Conservation (phyloP, 805 yeast genomes). For the Candida xiaguanensis region DNA sequence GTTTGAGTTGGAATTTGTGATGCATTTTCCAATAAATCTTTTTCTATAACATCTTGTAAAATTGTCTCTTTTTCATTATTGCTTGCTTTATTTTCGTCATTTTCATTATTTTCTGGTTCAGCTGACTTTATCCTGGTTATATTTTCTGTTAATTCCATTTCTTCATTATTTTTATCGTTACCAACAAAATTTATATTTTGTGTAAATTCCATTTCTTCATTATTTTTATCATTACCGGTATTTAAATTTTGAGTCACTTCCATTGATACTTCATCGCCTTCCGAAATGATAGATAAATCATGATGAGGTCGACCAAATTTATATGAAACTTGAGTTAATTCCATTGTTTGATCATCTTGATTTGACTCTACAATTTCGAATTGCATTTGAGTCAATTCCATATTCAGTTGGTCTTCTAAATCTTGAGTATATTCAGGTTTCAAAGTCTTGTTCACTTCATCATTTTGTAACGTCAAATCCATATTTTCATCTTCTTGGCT, state of each 20-base stretch:
- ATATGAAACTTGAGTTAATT: slow-evolving; percentile 4
- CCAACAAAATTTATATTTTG: background rate
- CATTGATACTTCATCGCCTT: slow-evolving; percentile 6
- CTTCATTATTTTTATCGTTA: background rate
- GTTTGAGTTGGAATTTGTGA: no score
- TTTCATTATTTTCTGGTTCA: background rate
- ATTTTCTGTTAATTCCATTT: slow-evolving; percentile 14
- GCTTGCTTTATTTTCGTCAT: background rate
- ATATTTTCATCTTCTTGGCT: slow-evolving; percentile 14
- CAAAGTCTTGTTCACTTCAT: no score
- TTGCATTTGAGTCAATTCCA: slow-evolving; percentile 20
- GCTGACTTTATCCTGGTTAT: background rate
- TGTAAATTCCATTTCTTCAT: background rate
- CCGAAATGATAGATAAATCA: slow-evolving; percentile 3
- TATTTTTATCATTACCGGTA: background rate
- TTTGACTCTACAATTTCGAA: background rate
- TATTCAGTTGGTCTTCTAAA: background rate
- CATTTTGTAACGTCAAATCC: no score
- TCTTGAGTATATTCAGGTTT: no score
- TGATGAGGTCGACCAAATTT: background rate
- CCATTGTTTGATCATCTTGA: slow-evolving; percentile 3
- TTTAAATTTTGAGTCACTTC: slow-evolving; percentile 4
- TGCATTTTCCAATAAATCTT: no score
- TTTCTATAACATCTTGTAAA: no score
- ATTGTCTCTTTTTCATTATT: no score